Evolutionary conservation across 495 filamentous ascomycete species (phyloP).

Genomic region (Talaromyces adpressus): DNA sequence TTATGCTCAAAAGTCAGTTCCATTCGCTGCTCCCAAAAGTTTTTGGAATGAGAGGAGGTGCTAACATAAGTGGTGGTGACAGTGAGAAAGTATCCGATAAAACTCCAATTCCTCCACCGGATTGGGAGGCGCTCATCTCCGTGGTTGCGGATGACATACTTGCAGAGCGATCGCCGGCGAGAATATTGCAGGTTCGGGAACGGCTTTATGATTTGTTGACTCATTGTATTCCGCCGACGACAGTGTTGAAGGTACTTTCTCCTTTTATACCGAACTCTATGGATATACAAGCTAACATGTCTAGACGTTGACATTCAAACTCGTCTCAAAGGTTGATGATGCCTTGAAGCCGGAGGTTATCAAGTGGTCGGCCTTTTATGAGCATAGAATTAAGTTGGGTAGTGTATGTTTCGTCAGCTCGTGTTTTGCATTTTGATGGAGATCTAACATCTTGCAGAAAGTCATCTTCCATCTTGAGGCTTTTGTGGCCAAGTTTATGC

Average conservation of each 20-base stretch:
- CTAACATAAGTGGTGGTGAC: constrained; percentile 12
- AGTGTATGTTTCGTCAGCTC: constrained; percentile 40
- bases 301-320: constrained; percentile 79
- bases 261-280: background rate
- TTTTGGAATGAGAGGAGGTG: background rate
- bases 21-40: background rate
- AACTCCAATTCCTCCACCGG: constrained; percentile 85
- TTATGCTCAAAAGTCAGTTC: constrained; percentile 84
- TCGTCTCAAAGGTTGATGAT: constrained; percentile 81
- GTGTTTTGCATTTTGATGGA: background rate
- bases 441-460: constrained; percentile 50
- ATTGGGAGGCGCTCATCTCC: constrained; percentile 87
- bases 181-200: constrained; percentile 77
- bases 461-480: constrained; percentile 97
- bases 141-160: constrained; percentile 88
- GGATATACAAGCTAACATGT: background rate
- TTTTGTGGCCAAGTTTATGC: constrained; percentile 97
- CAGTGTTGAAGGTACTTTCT: constrained; percentile 67
- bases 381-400: constrained; percentile 84
- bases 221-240: constrained; percentile 93
- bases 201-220: constrained; percentile 94
- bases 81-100: constrained; percentile 88
- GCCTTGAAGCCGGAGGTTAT: constrained; percentile 85
- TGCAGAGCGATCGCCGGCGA: constrained; percentile 78
- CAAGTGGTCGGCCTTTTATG: constrained; percentile 93